phyloP scores from a whole-genome alignment of 139 green algal species.

The Microglena sp. region DNA sequence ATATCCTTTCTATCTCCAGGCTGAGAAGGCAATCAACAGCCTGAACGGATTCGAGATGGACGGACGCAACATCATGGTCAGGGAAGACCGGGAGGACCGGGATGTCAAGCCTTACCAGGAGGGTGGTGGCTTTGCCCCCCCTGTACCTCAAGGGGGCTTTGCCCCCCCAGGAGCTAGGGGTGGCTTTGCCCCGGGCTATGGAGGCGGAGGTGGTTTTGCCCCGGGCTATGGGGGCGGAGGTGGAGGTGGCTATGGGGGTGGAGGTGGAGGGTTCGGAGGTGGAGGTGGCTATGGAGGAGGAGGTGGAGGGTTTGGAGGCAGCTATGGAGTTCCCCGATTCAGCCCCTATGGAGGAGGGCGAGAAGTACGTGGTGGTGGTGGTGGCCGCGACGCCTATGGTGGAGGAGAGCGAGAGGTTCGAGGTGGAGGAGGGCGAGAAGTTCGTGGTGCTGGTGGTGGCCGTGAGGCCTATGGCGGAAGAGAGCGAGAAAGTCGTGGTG shows the following conservation, averaged over 20 bases:
- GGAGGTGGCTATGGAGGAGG: background rate
- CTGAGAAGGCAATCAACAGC: slow-evolving; percentile 51
- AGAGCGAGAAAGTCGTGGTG: slow-evolving; percentile 7
- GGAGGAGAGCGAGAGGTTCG: too few species aligned
- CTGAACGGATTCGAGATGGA: slow-evolving; percentile 75
- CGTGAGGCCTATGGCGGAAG: background rate
- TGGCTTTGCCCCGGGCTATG: background rate
- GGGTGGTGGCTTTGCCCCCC: slow-evolving; percentile 11
- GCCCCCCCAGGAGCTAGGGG: slow-evolving; percentile 7
- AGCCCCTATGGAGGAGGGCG: too few species aligned
- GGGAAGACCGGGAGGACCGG: slow-evolving; percentile 89
- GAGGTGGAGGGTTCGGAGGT: background rate
- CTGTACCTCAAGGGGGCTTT: background rate
- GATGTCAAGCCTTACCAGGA: slow-evolving; percentile 77
- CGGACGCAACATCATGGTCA: slow-evolving; percentile 79
- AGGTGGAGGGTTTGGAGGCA: too few species aligned
- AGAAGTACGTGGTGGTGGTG: background rate
- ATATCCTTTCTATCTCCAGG: too few species aligned
- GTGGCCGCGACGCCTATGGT: too few species aligned
- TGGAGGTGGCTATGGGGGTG: background rate
- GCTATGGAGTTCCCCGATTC: too few species aligned
- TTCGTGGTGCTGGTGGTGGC: slow-evolving; percentile 2
- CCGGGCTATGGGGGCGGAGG: background rate
- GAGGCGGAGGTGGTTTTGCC: background rate
- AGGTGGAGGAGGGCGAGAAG: slow-evolving; percentile 5